phyloP scores from a whole-genome alignment of 1,284 basidiomycete genomes.

The Sparassis latifolia region DNA sequence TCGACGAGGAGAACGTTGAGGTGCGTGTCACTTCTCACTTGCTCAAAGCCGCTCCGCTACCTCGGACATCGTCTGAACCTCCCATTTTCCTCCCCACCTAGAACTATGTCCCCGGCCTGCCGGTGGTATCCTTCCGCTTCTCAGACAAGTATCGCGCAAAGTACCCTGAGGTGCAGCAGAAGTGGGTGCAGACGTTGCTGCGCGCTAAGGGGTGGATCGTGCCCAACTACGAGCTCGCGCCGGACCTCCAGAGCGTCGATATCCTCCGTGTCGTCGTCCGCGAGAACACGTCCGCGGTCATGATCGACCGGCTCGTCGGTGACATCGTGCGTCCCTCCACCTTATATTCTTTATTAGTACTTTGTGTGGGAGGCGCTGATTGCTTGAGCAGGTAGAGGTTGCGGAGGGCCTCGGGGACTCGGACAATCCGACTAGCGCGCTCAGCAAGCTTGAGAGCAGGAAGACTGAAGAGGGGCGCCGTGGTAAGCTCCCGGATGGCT shows the following conservation, averaged over 20 bases:
- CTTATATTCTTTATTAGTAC: not conserved
- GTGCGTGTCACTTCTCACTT: constrained; percentile 26
- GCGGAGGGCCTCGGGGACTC: constrained; percentile 45
- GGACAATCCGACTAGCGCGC: constrained; percentile 43
- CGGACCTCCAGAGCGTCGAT: constrained; percentile 59
- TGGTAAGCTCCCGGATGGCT: constrained; percentile 36
- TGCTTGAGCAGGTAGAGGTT: constrained; percentile 43
- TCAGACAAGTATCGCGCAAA: constrained; percentile 68
- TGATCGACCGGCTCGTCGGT: constrained; percentile 55
- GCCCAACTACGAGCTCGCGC: constrained; percentile 82
- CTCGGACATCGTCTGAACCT: not conserved
- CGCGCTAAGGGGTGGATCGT: constrained; percentile 83
- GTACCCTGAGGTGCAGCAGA: constrained; percentile 76
- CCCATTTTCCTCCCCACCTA: constrained; percentile 18
- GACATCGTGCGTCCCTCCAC: constrained; percentile 46
- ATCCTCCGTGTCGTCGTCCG: constrained; percentile 86
- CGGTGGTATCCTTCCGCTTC: constrained; percentile 91
- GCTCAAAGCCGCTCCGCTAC: not conserved
- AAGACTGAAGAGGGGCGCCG: constrained; percentile 30
- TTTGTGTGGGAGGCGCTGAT: not conserved
- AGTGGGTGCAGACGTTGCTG: constrained; percentile 83
- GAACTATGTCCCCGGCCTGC: constrained; percentile 74
- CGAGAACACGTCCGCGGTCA: constrained; percentile 63
- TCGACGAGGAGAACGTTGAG: constrained; percentile 49
- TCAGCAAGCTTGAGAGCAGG: constrained; percentile 35